Conservation (phyloP, 192 early-diverging fungal genomes). For the Coemansia sp. region DNA sequence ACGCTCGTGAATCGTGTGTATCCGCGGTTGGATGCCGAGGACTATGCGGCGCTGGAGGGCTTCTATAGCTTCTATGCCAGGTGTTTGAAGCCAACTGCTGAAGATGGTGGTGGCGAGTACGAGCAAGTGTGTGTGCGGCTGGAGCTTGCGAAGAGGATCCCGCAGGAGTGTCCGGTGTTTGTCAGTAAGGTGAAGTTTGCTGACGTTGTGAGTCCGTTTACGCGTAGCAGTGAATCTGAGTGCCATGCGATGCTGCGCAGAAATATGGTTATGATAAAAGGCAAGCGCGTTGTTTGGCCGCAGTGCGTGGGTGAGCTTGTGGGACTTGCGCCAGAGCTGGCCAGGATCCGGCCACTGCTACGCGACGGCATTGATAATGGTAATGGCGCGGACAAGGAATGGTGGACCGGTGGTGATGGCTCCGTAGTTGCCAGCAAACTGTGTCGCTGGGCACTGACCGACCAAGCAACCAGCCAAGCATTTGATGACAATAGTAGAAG, state of each 20-base stretch:
- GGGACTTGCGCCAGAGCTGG: conserved; percentile 8
- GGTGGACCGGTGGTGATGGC: not conserved
- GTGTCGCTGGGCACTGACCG: conserved; percentile 11
- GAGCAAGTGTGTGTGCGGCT: conserved; percentile 24
- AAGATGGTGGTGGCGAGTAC: not conserved
- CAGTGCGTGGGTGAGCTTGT: conserved; percentile 5
- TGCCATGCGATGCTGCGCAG: conserved; percentile 1
- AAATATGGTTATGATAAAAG: not conserved
- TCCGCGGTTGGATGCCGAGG: conserved; percentile 28
- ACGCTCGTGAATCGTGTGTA: conserved; percentile 9
- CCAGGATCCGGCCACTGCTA: not conserved
- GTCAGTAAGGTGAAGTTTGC: not conserved
- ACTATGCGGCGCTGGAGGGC: conserved; percentile 8
- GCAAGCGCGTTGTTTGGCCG: not conserved
- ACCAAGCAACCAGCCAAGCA: not conserved
- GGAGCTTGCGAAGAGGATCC: conserved; percentile 4
- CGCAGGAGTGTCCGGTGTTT: not conserved
- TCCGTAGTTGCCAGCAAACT: conserved; percentile 12
- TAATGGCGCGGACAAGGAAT: not conserved
- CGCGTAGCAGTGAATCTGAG: not conserved
- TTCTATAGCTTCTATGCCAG: conserved; percentile 29
- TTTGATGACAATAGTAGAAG: not conserved
- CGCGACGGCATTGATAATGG: not conserved
- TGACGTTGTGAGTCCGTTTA: not conserved
- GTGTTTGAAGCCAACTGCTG: not conserved